Evolutionary conservation across 75 land plant genomes (phyloP).

Genomic region (Picea sitchensis): DNA sequence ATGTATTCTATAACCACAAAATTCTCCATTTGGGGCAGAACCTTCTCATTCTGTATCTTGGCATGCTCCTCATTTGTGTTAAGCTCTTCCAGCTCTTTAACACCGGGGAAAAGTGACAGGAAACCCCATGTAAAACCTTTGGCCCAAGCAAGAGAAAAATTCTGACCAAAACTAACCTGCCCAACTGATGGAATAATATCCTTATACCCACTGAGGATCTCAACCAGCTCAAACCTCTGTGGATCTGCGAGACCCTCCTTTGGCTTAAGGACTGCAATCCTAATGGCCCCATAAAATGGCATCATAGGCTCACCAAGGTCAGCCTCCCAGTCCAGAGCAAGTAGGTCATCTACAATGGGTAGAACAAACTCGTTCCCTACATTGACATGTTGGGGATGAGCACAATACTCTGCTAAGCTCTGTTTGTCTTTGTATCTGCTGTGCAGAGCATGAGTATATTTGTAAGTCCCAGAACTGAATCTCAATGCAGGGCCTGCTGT

Average conservation of each 20-base stretch:
- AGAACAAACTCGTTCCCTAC: slow-evolving; percentile 45
- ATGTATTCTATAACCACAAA: slow-evolving; percentile 47
- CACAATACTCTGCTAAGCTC: slow-evolving; percentile 48
- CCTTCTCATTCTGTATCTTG: slow-evolving; percentile 30
- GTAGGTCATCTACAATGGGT: slow-evolving; percentile 61
- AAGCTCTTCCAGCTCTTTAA: slow-evolving; percentile 44
- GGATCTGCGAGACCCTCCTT: slow-evolving; percentile 30
- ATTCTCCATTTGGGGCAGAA: slow-evolving; percentile 42
- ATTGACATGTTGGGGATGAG: slow-evolving; percentile 61
- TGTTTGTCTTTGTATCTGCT: slow-evolving; percentile 58
- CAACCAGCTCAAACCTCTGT: slow-evolving; percentile 23
- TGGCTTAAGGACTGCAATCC: slow-evolving; percentile 55
- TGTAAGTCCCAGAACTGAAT: slow-evolving; percentile 10
- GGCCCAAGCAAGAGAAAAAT: slow-evolving; percentile 71
- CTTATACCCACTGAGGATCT: slow-evolving; percentile 22
- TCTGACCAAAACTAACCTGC: slow-evolving; percentile 58
- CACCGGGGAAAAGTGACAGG: slow-evolving; percentile 40
- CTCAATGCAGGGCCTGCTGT: slow-evolving; percentile 58
- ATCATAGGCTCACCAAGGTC: slow-evolving; percentile 11
- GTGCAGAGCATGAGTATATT: slow-evolving; percentile 88
- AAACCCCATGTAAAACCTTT: slow-evolving; percentile 61
- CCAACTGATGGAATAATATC: slow-evolving; percentile 13
- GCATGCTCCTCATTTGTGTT: slow-evolving; percentile 21
- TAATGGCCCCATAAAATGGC: slow-evolving; percentile 29
- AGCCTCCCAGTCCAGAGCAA: slow-evolving; percentile 86